phyloP scores from a whole-genome alignment of 306 rosid genomes.

The Trifolium repens region DNA sequence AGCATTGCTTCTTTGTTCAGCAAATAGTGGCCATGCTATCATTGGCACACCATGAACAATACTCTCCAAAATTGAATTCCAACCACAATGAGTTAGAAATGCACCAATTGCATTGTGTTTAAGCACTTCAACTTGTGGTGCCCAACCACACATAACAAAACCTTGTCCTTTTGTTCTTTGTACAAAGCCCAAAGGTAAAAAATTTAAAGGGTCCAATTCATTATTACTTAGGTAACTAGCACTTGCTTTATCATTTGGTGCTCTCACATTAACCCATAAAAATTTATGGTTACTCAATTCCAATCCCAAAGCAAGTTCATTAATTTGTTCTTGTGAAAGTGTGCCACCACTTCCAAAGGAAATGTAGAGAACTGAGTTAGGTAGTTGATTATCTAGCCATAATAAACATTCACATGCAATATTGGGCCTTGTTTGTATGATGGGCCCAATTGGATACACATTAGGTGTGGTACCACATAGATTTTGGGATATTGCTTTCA shows the following conservation, averaged over 20 bases:
- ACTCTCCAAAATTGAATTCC: constrained; percentile 53
- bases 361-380: constrained; percentile 42
- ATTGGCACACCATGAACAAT: constrained; percentile 45
- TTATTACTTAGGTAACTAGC: constrained; percentile 38
- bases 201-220: constrained; percentile 31
- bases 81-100: constrained; percentile 53
- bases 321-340: constrained; percentile 43
- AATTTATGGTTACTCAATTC: constrained; percentile 47
- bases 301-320: constrained; percentile 49
- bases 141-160: constrained; percentile 41
- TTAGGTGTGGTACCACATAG: neutral
- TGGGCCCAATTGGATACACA: constrained; percentile 47
- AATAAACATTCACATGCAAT: constrained; percentile 35
- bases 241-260: constrained; percentile 41
- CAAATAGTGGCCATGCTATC: constrained; percentile 55
- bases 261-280: constrained; percentile 46
- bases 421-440: constrained; percentile 23
- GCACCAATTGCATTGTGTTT: constrained; percentile 37
- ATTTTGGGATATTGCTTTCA: constrained; percentile 8
- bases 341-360: constrained; percentile 59
- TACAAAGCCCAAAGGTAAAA: constrained; percentile 43
- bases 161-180: constrained; percentile 45
- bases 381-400: constrained; percentile 48
- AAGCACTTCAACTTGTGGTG: constrained; percentile 50
- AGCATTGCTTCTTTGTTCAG: constrained; percentile 49